Evolutionary conservation across 2,329 filamentous ascomycete genomes (phyloP).

Genomic region (Aspergillus neotritici): DNA sequence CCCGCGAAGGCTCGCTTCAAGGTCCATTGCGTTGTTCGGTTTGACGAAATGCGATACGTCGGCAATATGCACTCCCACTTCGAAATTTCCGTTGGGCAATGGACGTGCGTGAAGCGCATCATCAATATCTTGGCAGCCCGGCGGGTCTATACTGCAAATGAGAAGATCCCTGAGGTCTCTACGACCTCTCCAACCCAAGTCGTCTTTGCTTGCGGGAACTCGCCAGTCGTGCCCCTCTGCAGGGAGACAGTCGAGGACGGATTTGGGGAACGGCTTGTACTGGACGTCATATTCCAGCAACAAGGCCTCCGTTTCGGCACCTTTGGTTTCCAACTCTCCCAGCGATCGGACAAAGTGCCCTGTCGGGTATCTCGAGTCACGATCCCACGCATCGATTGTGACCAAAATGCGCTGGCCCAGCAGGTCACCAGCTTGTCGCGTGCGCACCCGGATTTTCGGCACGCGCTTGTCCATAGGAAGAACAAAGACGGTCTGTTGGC

Average conservation of each 20-base stretch:
- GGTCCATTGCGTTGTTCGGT: conserved; percentile 94
- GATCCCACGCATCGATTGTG: conserved; percentile 91
- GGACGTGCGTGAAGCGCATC: conserved; percentile 85
- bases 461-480: conserved; percentile 98
- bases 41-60: conserved; percentile 99
- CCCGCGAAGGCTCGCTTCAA: conserved; percentile 85
- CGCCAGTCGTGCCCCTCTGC: conserved; percentile 89
- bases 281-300: conserved; percentile 95
- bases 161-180: conserved; percentile 78
- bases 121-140: conserved; percentile 96
- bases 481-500: conserved; percentile 88
- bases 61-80: conserved; percentile 96
- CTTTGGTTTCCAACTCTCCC: conserved; percentile 91
- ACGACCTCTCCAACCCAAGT: conserved; percentile 81
- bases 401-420: conserved; percentile 87
- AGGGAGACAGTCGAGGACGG: conserved; percentile 88
- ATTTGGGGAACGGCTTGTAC: conserved; percentile 93
- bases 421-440: conserved; percentile 80
- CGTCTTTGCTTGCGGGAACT: conserved; percentile 71
- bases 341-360: conserved; percentile 92
- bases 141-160: conserved; percentile 95
- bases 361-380: conserved; percentile 84
- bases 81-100: conserved; percentile 86
- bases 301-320: conserved; percentile 93
- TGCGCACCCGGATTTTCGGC: conserved; percentile 89